Evolutionary conservation across 2,329 filamentous ascomycete species (phyloP).

Genomic region (Calonectria honghensis): DNA sequence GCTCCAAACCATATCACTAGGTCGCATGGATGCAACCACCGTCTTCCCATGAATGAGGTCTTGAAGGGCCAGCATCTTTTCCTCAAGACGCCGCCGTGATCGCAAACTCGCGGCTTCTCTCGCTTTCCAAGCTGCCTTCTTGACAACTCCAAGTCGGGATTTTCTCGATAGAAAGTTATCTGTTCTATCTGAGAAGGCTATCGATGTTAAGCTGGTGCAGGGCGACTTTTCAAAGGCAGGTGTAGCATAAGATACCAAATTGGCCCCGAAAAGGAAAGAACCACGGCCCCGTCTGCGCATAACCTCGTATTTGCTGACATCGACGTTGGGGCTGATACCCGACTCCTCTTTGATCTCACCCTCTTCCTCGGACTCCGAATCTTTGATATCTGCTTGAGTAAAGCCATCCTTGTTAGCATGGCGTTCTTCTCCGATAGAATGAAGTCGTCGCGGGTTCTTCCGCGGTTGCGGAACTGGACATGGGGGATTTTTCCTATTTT

Average conservation of each 20-base stretch:
- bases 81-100: neutral
- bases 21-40: conserved; percentile 38
- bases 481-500: neutral
- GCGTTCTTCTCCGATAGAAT: too few relatives aligned
- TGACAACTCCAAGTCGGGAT: neutral
- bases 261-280: neutral
- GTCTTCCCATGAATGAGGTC: conserved; percentile 33
- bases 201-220: neutral
- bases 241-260: neutral
- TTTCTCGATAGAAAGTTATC: neutral
- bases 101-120: neutral
- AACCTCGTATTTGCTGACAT: neutral
- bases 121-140: neutral
- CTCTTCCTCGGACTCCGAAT: neutral
- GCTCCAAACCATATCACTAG: conserved; percentile 19
- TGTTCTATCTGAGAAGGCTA: neutral
- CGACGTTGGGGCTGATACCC: neutral
- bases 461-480: neutral
- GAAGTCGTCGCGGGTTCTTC: neutral
- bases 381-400: neutral
- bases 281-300: neutral
- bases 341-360: neutral
- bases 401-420: too few relatives aligned
- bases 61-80: neutral
- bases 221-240: neutral